Percentiles rank a stretch among this genome's conserved stretches.
phyloP scores from a whole-genome alignment of 176 grass and related monocot species.

The Puya raimondii region DNA sequence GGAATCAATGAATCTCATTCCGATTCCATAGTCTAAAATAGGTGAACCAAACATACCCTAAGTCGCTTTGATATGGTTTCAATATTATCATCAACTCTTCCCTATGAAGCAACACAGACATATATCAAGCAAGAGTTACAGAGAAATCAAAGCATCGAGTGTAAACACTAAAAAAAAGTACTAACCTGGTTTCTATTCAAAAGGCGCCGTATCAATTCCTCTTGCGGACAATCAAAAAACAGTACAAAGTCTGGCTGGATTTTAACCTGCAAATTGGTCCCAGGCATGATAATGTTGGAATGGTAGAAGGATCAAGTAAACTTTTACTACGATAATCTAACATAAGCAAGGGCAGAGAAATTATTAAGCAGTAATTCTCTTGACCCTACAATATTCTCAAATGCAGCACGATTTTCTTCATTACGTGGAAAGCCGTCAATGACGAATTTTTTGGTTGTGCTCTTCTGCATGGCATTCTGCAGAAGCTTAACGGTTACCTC shows the following conservation, averaged over 20 bases:
- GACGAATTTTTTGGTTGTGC: constrained; percentile 16
- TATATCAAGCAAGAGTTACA: background rate
- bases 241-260: constrained; percentile 20
- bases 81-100: constrained; percentile 20
- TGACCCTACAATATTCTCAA: constrained; percentile 13
- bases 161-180: background rate
- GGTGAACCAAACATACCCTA: no score
- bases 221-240: constrained; percentile 16
- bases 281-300: background rate
- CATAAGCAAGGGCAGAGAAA: background rate
- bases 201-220: constrained; percentile 12
- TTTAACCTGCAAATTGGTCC: constrained; percentile 5
- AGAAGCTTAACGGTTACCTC: constrained; percentile 20
- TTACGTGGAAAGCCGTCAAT: constrained; percentile 22
- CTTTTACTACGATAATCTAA: background rate
- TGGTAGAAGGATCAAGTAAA: background rate
- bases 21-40: no score
- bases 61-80: constrained; percentile 19
- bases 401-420: constrained; percentile 14
- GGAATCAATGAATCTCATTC: no score
- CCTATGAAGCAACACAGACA: background rate
- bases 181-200: constrained; percentile 21
- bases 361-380: background rate
- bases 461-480: constrained; percentile 8
- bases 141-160: background rate